Evolutionary conservation across 768 basidiomycete genomes (phyloP).

Genomic region (Xerocomellus intermedius): DNA sequence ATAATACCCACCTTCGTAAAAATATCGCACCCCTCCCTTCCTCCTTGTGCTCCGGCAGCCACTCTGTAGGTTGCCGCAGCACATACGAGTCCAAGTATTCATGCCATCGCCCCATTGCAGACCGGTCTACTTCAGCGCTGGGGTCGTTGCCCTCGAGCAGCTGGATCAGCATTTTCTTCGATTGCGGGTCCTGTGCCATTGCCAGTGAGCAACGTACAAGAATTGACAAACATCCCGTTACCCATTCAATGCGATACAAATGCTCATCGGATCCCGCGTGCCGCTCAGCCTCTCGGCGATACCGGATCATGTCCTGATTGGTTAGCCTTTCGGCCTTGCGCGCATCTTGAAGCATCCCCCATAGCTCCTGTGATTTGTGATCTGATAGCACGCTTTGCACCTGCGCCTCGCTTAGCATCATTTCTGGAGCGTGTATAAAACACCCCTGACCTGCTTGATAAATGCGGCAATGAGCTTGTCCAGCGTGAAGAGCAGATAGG

Average conservation of each 20-base stretch:
- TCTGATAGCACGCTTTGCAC: constrained; percentile 86
- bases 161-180: constrained; percentile 57
- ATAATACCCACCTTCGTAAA: constrained; percentile 53
- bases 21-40: constrained; percentile 43
- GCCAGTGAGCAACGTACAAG: constrained; percentile 7
- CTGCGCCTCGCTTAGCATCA: constrained; percentile 38
- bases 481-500: constrained; percentile 88
- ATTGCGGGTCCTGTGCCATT: constrained; percentile 48
- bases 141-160: constrained; percentile 63
- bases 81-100: constrained; percentile 76
- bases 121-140: constrained; percentile 56
- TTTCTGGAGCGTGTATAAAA: neutral
- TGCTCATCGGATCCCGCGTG: constrained; percentile 75
- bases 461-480: constrained; percentile 89
- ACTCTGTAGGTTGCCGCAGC: constrained; percentile 68
- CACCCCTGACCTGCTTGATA: constrained; percentile 77
- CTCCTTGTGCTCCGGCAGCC: constrained; percentile 47
- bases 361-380: constrained; percentile 82
- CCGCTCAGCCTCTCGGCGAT: constrained; percentile 76
- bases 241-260: constrained; percentile 80
- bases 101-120: constrained; percentile 58
- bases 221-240: constrained; percentile 34
- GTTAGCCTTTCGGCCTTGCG: constrained; percentile 52
- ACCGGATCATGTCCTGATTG: constrained; percentile 68
- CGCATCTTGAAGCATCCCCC: constrained; percentile 67